Evolutionary conservation across 345 rosid species (phyloP).

Genomic region (Eucalyptus marginata): DNA sequence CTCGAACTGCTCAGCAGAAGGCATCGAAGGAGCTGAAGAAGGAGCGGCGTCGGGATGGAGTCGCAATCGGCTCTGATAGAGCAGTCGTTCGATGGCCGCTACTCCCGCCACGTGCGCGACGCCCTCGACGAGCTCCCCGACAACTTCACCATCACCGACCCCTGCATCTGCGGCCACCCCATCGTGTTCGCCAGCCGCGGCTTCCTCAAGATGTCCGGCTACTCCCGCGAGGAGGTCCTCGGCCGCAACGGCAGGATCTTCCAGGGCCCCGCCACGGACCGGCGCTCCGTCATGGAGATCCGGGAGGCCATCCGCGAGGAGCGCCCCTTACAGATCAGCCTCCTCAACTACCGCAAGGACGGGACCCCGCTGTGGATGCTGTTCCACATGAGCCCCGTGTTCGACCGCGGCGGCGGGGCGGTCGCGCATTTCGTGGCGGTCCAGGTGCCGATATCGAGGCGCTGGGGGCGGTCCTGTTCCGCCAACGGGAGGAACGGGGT

Average conservation of each 20-base stretch:
- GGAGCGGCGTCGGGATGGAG: slow-evolving; percentile 33
- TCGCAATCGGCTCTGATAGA: slow-evolving; percentile 37
- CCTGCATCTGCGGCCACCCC: slow-evolving; percentile 73
- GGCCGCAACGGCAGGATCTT: slow-evolving; percentile 75
- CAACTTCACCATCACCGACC: slow-evolving; percentile 85
- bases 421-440: slow-evolving; percentile 70
- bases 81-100: slow-evolving; percentile 33
- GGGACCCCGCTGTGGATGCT: slow-evolving; percentile 91
- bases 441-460: slow-evolving; percentile 58
- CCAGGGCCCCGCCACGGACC: slow-evolving; percentile 70
- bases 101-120: slow-evolving; percentile 43
- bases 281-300: slow-evolving; percentile 67
- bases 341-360: slow-evolving; percentile 78
- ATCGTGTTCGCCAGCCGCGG: slow-evolving; percentile 78
- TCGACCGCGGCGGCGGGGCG: slow-evolving; percentile 43
- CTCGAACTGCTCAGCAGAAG: neutral
- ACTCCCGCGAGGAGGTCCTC: slow-evolving; percentile 48
- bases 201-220: slow-evolving; percentile 72
- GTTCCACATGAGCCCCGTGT: slow-evolving; percentile 72
- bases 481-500: slow-evolving; percentile 9
- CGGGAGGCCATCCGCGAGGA: slow-evolving; percentile 82
- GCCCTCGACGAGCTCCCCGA: slow-evolving; percentile 68
- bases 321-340: slow-evolving; percentile 37
- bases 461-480: neutral
- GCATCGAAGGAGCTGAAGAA: neutral